Base-by-base conservation (phyloP, 192 early-diverging fungal species). In the Coemansia asiatica region DNA sequence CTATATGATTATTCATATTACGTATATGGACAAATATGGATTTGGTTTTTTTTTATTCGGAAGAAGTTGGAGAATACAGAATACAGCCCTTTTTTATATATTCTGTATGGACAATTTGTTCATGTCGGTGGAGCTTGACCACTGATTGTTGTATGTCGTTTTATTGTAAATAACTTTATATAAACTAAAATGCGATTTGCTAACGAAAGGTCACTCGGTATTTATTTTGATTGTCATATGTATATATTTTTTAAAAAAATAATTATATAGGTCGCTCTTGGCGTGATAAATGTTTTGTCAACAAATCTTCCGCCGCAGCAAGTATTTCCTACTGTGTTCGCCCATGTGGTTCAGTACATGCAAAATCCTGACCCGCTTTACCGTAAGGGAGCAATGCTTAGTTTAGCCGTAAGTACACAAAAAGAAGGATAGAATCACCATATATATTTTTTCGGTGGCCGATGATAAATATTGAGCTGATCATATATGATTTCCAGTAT, bases 361-460 rank as follows among this genome's bases (percentile, higher is more conserved):
- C 88, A 90, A 56, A 92, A 86, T 65, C 65, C 86, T 15, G 85
- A 91, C 51, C 90, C 91, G 36, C 79, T 83, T 51, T 87, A 80
- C 68, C 87, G 95, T 57, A 93, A 93, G 73, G 93, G 92, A 44
- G 87, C 90, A 29, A 92, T 96, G 91, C 86, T 96, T 72, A 86
- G 89, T 25, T 85, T 96, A 67, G 90, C 89, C 66, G 85, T 88
- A 80, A 70, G 77, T 80, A 71, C 23, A 63, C 10, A 27, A 36
- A 36, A 36, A 36, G n/a, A n/a, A n/a, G n/a, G n/a, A n/a, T n/a
- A 5, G 29, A 54, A 18, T 31, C 46, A 27, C 33, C 28, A 23
- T 22, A 19, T 31, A 6, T 54, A 4, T 19, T 49, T 49, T 49
- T n/a, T n/a, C n/a, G 6, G n/a, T n/a, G n/a, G n/a, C n/a, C n/a